Evolutionary conservation across 164 flowering plant genomes (phyloP).

Genomic region (Vitis riparia): DNA sequence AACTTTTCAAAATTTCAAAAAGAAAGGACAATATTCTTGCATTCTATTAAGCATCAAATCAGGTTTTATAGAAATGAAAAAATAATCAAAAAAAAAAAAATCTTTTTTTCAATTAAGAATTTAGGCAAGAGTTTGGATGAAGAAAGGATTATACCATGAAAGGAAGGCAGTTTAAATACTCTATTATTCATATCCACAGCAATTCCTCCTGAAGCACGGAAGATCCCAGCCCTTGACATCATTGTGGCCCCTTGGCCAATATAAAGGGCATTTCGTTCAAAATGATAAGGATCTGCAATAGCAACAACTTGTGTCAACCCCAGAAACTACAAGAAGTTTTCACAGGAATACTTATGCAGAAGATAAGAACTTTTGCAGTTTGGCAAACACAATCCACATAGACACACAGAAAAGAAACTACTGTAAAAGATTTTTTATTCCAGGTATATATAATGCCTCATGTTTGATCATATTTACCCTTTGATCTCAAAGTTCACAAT

Average conservation of each 20-base stretch:
- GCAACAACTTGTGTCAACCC: constrained; percentile 9
- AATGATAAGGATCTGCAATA: constrained; percentile 68
- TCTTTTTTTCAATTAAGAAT: background rate
- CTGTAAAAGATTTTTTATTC: too few relatives aligned
- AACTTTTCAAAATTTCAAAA: too few relatives aligned
- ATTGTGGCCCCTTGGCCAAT: constrained; percentile 85
- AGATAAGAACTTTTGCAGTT: too few relatives aligned
- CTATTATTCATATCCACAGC: constrained; percentile 77
- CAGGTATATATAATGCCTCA: too few relatives aligned
- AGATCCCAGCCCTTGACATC: constrained; percentile 91
- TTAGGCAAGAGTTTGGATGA: constrained; percentile 1
- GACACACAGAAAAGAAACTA: background rate
- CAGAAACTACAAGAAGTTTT: background rate
- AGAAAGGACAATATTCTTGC: background rate
- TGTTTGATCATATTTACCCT: too few relatives aligned
- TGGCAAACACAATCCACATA: too few relatives aligned
- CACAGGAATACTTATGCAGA: too few relatives aligned
- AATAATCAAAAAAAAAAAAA: background rate
- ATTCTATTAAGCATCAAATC: background rate
- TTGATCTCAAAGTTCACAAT: too few relatives aligned
- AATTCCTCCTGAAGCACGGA: constrained; percentile 68
- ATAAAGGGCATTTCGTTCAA: constrained; percentile 76
- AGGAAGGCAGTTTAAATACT: constrained; percentile 81
- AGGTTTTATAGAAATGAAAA: too few relatives aligned
- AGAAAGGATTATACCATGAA: constrained; percentile 53